These are phyloP conservation scores for Penicillium pancosmium DNA, from an alignment of 495 filamentous ascomycete genomes.

Conservation along the genomic window DNA sequence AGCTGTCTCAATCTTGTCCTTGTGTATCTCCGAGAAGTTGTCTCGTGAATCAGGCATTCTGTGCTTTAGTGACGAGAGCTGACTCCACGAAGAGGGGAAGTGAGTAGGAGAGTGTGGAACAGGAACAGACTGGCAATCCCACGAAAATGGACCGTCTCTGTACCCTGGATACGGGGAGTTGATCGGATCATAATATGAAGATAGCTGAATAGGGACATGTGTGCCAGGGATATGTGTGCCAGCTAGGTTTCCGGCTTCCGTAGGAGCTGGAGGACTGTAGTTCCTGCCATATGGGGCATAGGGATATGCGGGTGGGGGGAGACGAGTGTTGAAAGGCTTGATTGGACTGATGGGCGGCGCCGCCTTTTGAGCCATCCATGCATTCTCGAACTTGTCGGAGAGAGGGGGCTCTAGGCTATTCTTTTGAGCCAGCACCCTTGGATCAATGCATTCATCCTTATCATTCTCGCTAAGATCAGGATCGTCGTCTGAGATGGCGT, in stretches of 20 bases:
- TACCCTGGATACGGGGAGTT: not conserved
- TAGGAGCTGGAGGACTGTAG: not conserved
- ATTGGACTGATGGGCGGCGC: not conserved
- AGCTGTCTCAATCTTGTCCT: not conserved
- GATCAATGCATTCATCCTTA: conserved; percentile 1
- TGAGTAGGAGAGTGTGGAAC: not conserved
- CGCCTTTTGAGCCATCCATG: not conserved
- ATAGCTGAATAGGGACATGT: not conserved
- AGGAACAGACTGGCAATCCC: not conserved
- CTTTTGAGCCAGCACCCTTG: not conserved
- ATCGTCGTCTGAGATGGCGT: not conserved
- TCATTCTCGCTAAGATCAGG: not conserved
- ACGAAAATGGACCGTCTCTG: not conserved
- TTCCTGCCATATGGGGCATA: not conserved
- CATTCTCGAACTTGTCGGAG: not conserved
- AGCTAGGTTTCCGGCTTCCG: not conserved
- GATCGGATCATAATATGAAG: not conserved
- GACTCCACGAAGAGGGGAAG: not conserved
- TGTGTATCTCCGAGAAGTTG: not conserved
- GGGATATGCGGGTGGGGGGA: not conserved
- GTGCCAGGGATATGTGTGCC: not conserved
- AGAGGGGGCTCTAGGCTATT: not conserved
- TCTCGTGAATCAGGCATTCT: not conserved
- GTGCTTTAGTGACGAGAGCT: not conserved
- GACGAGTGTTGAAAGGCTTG: not conserved